Evolutionary conservation across 2,329 filamentous ascomycete species (phyloP).

Genomic region (Ophiostoma sp.): DNA sequence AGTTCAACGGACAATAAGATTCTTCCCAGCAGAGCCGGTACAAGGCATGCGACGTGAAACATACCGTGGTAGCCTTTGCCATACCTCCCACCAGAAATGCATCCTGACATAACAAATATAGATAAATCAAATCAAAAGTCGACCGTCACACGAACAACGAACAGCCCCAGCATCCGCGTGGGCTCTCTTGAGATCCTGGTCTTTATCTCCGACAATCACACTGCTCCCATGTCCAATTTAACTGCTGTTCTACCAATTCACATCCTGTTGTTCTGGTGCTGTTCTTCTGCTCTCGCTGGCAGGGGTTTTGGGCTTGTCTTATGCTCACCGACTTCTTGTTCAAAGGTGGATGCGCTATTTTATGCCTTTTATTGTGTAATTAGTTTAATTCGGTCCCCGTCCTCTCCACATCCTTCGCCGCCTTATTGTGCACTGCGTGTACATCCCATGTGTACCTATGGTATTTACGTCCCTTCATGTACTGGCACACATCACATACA

Average conservation of each 20-base stretch:
- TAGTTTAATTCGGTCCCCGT: slow-evolving; percentile 17
- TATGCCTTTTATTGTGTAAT: slow-evolving; percentile 15
- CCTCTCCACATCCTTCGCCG: slow-evolving; percentile 11
- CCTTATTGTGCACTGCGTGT: slow-evolving; percentile 4
- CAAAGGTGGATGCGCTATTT: slow-evolving; percentile 20
- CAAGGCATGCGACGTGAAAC: background rate
- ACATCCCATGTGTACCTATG: background rate
- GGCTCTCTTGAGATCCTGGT: too few relatives aligned
- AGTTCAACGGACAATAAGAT: background rate
- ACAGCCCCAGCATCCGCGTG: too few relatives aligned
- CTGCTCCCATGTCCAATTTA: too few relatives aligned
- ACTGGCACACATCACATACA: slow-evolving; percentile 6
- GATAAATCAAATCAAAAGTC: background rate
- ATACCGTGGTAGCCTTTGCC: background rate
- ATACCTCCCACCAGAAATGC: background rate
- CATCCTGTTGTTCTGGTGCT: too few relatives aligned
- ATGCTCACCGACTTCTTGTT: slow-evolving; percentile 34
- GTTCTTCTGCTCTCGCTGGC: background rate
- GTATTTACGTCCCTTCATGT: background rate
- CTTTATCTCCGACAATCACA: background rate
- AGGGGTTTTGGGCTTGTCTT: slow-evolving; percentile 23
- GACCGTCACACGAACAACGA: background rate
- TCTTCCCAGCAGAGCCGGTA: background rate
- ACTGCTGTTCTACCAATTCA: too few relatives aligned
- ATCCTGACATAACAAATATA: background rate